Evolutionary conservation across 768 basidiomycete species (phyloP).

Genomic region (Leccinum sublutescens): DNA sequence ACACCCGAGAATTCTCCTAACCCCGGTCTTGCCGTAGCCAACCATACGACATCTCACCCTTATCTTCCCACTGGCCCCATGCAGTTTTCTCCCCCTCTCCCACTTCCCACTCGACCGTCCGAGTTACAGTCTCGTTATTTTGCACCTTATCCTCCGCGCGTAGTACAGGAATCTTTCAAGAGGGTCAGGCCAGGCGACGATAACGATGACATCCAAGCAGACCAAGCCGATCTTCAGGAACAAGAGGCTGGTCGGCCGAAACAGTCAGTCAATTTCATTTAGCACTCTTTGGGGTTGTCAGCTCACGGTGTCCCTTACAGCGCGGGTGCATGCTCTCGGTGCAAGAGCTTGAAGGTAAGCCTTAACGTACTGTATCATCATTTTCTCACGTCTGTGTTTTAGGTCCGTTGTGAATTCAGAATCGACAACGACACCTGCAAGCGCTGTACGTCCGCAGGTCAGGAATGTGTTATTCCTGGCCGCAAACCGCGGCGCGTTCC

Average conservation of each 20-base stretch:
- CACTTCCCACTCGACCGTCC: constrained; percentile 28
- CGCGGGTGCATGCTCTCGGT: constrained; percentile 66
- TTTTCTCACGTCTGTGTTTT: constrained; percentile 21
- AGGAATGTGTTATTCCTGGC: constrained; percentile 81
- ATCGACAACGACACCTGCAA: constrained; percentile 73
- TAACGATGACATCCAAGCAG: constrained; percentile 15
- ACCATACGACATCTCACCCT: constrained; percentile 9
- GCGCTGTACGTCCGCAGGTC: constrained; percentile 66
- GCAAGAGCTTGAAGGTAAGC: constrained; percentile 55
- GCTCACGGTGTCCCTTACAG: constrained; percentile 23
- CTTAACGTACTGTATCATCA: not conserved
- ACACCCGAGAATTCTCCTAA: constrained; percentile 15
- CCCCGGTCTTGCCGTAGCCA: constrained; percentile 1
- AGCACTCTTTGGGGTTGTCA: not conserved
- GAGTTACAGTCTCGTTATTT: constrained; percentile 31
- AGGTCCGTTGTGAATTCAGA: constrained; percentile 78
- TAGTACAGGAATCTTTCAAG: constrained; percentile 14
- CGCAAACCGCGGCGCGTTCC: constrained; percentile 76
- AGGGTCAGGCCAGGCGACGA: constrained; percentile 23
- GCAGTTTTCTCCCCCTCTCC: constrained; percentile 32
- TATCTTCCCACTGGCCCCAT: constrained; percentile 27
- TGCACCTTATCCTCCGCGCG: not conserved
- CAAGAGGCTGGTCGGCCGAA: constrained; percentile 21
- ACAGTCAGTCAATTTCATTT: constrained; percentile 16
- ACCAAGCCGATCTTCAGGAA: constrained; percentile 23